Evolutionary conservation across 495 filamentous ascomycete species (phyloP).

Genomic region (Parmelia sp.): DNA sequence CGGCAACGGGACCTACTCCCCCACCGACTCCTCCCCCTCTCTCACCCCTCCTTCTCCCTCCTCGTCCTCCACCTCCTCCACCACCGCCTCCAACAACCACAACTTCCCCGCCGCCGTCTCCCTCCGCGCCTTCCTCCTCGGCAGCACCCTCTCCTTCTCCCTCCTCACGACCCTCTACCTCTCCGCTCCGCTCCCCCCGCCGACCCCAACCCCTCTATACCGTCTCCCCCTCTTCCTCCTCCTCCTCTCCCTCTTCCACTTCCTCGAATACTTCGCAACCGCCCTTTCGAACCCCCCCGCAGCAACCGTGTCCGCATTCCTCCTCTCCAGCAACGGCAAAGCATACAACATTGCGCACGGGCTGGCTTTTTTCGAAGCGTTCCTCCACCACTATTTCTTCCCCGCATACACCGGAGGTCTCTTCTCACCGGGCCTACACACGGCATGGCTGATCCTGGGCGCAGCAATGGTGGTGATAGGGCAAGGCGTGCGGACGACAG

Average conservation of each 20-base stretch:
- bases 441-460: conserved; percentile 43
- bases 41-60: not conserved
- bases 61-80: conserved; percentile 4
- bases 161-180: conserved; percentile 47
- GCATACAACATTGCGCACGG: conserved; percentile 79
- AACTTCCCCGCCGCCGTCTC: conserved; percentile 71
- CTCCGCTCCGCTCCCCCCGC: conserved; percentile 36
- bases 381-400: conserved; percentile 52
- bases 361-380: conserved; percentile 63
- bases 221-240: conserved; percentile 74
- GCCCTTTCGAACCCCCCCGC: conserved; percentile 70
- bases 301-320: conserved; percentile 68
- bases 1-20: not conserved
- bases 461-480: conserved; percentile 60
- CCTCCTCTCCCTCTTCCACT: conserved; percentile 78
- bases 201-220: conserved; percentile 56
- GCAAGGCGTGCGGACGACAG: conserved; percentile 63
- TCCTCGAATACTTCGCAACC: conserved; percentile 90
- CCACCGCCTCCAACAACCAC: conserved; percentile 12
- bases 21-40: not conserved
- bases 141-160: conserved; percentile 41
- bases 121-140: conserved; percentile 59
- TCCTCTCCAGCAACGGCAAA: conserved; percentile 78
- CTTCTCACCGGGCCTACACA: conserved; percentile 13
- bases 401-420: conserved; percentile 30